phyloP scores from a whole-genome alignment of 352 stramenopile species.

The Pythium biforme region DNA sequence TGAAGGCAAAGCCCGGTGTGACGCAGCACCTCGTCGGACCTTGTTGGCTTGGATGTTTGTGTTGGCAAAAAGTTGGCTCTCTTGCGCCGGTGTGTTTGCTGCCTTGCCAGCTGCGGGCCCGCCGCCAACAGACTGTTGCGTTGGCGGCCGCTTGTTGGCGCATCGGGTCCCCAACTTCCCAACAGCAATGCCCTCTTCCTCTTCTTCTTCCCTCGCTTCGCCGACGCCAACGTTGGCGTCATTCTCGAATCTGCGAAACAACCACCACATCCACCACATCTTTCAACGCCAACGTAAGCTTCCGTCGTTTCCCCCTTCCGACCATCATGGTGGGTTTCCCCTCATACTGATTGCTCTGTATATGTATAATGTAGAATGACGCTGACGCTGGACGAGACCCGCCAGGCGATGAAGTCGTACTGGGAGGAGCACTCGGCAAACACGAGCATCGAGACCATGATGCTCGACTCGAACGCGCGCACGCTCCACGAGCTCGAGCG shows the following conservation, averaged over 20 bases:
- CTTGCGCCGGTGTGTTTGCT: too few species aligned
- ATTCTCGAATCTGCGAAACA: slow-evolving; percentile 13
- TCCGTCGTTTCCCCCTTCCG: neutral
- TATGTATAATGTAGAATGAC: slow-evolving; percentile 37
- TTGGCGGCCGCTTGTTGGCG: neutral
- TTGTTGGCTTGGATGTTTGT: neutral
- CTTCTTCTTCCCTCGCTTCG: neutral
- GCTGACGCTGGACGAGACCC: slow-evolving; percentile 42
- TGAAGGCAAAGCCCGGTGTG: slow-evolving; percentile 14
- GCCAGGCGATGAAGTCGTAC: slow-evolving; percentile 78
- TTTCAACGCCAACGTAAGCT: slow-evolving; percentile 15
- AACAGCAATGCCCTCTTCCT: neutral
- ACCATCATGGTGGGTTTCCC: slow-evolving; percentile 9
- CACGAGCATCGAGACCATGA: slow-evolving; percentile 80
- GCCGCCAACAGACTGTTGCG: neutral
- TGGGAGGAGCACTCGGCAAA: slow-evolving; percentile 71
- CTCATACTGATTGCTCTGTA: neutral
- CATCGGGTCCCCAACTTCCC: neutral
- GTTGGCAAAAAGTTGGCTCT: neutral
- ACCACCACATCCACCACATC: slow-evolving; percentile 13
- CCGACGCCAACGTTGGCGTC: slow-evolving; percentile 5
- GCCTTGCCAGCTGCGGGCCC: neutral
- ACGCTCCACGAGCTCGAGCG: slow-evolving; percentile 72
- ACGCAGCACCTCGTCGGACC: slow-evolving; percentile 7
- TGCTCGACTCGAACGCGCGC: slow-evolving; percentile 81